Conservation (phyloP, 345 rosid species). For the Camelina neglecta region DNA sequence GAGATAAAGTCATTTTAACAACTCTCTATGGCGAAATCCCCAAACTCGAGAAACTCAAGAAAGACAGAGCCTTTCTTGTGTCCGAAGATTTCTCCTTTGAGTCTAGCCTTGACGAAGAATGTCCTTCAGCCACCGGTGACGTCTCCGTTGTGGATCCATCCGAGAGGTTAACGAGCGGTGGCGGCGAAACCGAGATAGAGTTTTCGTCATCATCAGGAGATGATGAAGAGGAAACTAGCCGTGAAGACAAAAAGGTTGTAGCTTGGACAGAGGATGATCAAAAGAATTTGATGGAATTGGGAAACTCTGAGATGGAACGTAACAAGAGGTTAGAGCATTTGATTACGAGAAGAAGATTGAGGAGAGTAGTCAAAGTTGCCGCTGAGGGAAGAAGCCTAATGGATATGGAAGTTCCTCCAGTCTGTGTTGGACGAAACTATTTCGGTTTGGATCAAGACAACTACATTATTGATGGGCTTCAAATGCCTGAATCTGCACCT, state of each 20-base stretch:
- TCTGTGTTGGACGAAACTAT: slow-evolving; percentile 46
- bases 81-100: slow-evolving; percentile 19
- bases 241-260: slow-evolving; percentile 47
- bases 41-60: slow-evolving; percentile 24
- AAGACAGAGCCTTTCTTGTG: slow-evolving; percentile 33
- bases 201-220: slow-evolving; percentile 42
- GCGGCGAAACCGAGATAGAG: slow-evolving; percentile 47
- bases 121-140: neutral
- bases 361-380: slow-evolving; percentile 51
- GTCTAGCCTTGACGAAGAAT: neutral
- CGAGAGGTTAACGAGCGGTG: slow-evolving; percentile 28
- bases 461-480: slow-evolving; percentile 33
- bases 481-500: slow-evolving; percentile 82
- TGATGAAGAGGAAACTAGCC: slow-evolving; percentile 47
- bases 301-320: slow-evolving; percentile 73
- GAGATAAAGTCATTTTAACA: slow-evolving; percentile 29
- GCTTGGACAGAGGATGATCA: slow-evolving; percentile 81
- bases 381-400: slow-evolving; percentile 48
- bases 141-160: slow-evolving; percentile 13
- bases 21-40: slow-evolving; percentile 37
- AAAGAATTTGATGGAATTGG: slow-evolving; percentile 79
- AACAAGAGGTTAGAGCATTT: slow-evolving; percentile 74
- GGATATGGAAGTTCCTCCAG: slow-evolving; percentile 39
- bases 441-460: slow-evolving; percentile 42
- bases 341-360: slow-evolving; percentile 66